Percentiles rank a stretch among this genome's conserved stretches.
phyloP scores from a whole-genome alignment of 495 filamentous ascomycete species.

The Evernia prunastri region DNA sequence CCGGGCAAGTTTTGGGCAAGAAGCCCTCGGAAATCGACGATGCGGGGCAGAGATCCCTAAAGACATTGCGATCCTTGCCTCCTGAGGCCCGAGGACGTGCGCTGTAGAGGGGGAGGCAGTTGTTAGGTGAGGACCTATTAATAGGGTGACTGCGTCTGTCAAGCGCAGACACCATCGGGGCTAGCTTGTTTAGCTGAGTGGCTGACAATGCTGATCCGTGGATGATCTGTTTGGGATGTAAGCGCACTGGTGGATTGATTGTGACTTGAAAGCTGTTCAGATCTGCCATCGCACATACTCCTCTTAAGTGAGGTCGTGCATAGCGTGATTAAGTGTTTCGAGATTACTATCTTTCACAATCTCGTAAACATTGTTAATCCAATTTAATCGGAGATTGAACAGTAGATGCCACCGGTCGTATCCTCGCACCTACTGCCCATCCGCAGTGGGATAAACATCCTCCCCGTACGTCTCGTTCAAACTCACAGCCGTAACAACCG shows the following conservation, averaged over 20 bases:
- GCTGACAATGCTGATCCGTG: too few species aligned
- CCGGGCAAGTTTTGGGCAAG: too few species aligned
- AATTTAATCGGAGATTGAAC: not conserved
- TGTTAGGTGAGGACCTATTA: too few species aligned
- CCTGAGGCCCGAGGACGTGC: too few species aligned
- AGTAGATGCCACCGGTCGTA: not conserved
- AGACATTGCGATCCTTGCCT: too few species aligned
- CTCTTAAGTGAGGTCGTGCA: not conserved
- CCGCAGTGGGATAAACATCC: conserved; percentile 46
- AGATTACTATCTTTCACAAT: not conserved
- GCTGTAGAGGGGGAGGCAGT: too few species aligned
- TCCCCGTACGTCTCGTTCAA: conserved; percentile 63
- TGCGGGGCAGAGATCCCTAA: too few species aligned
- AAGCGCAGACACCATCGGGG: too few species aligned
- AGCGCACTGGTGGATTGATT: not conserved
- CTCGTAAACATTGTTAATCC: not conserved
- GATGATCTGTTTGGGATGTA: too few species aligned
- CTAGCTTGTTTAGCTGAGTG: too few species aligned
- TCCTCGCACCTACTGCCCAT: conserved; percentile 8
- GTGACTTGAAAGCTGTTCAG: not conserved
- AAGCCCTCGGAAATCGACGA: too few species aligned
- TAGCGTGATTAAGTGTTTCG: not conserved
- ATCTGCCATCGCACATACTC: not conserved
- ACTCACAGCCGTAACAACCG: conserved; percentile 48
- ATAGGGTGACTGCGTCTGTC: too few species aligned